These are phyloP conservation scores for Parachlorella kessleri DNA, from an alignment of 139 green algal genomes.

Conservation along the genomic window DNA sequence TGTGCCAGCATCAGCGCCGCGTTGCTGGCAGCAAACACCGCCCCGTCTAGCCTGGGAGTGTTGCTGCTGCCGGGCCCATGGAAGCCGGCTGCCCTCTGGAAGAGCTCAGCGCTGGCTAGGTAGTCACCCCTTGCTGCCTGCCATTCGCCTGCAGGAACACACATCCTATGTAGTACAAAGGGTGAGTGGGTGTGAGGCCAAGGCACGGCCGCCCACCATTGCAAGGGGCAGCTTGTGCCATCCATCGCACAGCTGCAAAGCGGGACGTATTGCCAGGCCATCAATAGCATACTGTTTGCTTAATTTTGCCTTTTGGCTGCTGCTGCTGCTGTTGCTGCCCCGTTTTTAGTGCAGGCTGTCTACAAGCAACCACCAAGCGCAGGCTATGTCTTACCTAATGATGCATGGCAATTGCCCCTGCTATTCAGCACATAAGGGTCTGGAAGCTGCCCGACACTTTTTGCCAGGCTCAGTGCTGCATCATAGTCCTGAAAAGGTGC, in stretches of 20 bases:
- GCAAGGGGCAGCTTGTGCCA: neutral
- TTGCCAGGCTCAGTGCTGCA: slow-evolving; percentile 44
- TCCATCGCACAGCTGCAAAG: neutral
- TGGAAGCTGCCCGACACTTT: slow-evolving; percentile 13
- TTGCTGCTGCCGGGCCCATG: slow-evolving; percentile 49
- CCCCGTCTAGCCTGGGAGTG: slow-evolving; percentile 68
- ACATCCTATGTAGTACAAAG: neutral
- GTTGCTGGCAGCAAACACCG: slow-evolving; percentile 53
- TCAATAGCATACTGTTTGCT: too few relatives aligned
- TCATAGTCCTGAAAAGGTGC: slow-evolving; percentile 74
- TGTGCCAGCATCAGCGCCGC: slow-evolving; percentile 76
- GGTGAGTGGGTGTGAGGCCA: neutral
- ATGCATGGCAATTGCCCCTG: slow-evolving; percentile 79
- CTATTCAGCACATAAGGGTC: slow-evolving; percentile 84
- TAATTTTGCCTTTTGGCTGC: too few relatives aligned
- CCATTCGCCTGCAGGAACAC: slow-evolving; percentile 26
- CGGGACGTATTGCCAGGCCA: too few relatives aligned
- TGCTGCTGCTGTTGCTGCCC: too few relatives aligned
- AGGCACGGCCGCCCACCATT: neutral
- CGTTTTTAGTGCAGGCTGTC: neutral
- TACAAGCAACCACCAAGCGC: neutral
- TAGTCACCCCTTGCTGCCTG: slow-evolving; percentile 57
- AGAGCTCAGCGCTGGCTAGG: slow-evolving; percentile 49
- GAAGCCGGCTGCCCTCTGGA: slow-evolving; percentile 67
- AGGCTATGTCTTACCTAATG: slow-evolving; percentile 45